Percentiles rank a stretch among this genome's conserved stretches.
Evolutionary conservation across 2,329 filamentous ascomycete species (phyloP).

Genomic region (Claviceps humidiphila): DNA sequence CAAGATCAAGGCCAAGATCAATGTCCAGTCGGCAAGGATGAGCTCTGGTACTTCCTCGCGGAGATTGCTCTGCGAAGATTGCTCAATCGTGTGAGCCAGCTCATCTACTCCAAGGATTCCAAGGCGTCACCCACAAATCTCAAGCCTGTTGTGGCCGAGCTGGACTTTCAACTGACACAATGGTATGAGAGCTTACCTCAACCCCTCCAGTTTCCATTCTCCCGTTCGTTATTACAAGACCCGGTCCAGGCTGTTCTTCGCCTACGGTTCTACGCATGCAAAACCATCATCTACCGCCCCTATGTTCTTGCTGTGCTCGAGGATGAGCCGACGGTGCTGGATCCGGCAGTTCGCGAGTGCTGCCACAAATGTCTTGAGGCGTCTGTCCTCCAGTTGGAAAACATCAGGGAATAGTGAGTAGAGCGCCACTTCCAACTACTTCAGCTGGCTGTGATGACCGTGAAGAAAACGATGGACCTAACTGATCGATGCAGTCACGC

Average conservation of each 20-base stretch:
- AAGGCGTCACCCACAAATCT: constrained; percentile 55
- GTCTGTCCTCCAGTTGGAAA: constrained; percentile 64
- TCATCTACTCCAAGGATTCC: no score
- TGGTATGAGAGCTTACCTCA: constrained; percentile 72
- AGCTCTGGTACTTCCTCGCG: no score
- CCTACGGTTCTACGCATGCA: constrained; percentile 70
- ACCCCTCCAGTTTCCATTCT: constrained; percentile 66
- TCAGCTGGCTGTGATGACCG: neutral
- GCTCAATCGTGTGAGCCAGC: no score
- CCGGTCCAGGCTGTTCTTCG: constrained; percentile 69
- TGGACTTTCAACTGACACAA: constrained; percentile 71
- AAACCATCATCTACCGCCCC: constrained; percentile 74
- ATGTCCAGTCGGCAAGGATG: no score
- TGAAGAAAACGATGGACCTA: constrained; percentile 4
- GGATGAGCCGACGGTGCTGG: constrained; percentile 59
- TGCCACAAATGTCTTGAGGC: constrained; percentile 74
- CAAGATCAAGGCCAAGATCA: no score
- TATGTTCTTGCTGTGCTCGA: constrained; percentile 71
- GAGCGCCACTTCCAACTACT: neutral
- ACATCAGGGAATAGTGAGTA: constrained; percentile 62
- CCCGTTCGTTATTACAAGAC: constrained; percentile 47
- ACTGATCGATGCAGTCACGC: constrained; percentile 42
- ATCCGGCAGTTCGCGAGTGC: constrained; percentile 60
- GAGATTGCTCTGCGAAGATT: no score
- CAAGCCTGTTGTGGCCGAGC: constrained; percentile 64